A percentile compares a stretch with the other conserved stretches of the same genome.
Evolutionary conservation across 2,329 filamentous ascomycete genomes (phyloP).

Genomic region (Alternaria ethzedia): DNA sequence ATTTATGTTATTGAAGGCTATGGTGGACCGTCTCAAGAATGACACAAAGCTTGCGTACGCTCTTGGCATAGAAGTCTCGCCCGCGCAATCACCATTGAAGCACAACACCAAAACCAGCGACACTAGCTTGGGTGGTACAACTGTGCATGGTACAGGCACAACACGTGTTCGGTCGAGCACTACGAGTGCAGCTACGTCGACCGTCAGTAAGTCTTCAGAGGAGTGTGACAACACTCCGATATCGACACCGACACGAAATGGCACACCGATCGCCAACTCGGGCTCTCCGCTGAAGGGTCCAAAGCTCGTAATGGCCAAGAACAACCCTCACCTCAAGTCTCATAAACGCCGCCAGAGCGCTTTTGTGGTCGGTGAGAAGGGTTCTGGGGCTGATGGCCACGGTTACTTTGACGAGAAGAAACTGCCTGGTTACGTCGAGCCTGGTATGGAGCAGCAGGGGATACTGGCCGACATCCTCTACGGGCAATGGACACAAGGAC

Average conservation of each 20-base stretch:
- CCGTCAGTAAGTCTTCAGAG: slow-evolving; percentile 27
- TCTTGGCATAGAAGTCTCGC: slow-evolving; percentile 48
- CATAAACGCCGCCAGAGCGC: slow-evolving; percentile 64
- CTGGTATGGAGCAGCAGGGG: slow-evolving; percentile 91
- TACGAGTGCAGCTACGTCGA: slow-evolving; percentile 21
- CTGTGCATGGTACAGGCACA: slow-evolving; percentile 42
- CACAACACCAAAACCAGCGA: slow-evolving; percentile 43
- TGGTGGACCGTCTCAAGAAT: slow-evolving; percentile 74
- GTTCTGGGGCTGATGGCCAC: slow-evolving; percentile 48
- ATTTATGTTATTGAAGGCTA: slow-evolving; percentile 79
- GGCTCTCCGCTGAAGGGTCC: slow-evolving; percentile 58
- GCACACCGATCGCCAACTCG: slow-evolving; percentile 36
- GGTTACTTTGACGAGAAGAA: slow-evolving; percentile 54
- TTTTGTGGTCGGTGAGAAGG: slow-evolving; percentile 51
- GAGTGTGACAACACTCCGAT: slow-evolving; percentile 26
- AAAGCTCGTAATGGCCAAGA: slow-evolving; percentile 79
- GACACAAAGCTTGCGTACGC: slow-evolving; percentile 68
- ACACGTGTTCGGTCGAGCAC: slow-evolving; percentile 43
- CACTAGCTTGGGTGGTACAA: slow-evolving; percentile 42
- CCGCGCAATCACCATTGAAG: slow-evolving; percentile 32
- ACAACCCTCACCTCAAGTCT: slow-evolving; percentile 84
- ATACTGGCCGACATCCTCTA: slow-evolving; percentile 91
- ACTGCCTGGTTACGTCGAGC: slow-evolving; percentile 63
- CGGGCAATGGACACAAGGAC: slow-evolving; percentile 83
- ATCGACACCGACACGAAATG: slow-evolving; percentile 26